Evolutionary conservation across 169 alveolate species (phyloP).

Genomic region (Plasmodium falciparum): DNA sequence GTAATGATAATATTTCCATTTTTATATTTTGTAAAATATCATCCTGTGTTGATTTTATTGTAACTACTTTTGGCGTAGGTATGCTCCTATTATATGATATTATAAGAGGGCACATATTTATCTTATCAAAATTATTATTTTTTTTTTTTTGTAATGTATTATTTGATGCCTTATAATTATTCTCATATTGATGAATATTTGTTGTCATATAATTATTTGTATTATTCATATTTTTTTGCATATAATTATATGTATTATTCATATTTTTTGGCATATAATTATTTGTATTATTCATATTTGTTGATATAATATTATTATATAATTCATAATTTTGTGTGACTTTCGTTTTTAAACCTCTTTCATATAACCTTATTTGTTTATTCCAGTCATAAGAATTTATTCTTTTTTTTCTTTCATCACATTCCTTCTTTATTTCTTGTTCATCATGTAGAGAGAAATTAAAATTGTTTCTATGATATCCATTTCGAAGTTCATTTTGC

Average conservation of each 20-base stretch:
- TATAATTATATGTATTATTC: background rate
- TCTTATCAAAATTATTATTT: too few species aligned
- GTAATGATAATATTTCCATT: slow-evolving; percentile 43
- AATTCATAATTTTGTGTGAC: slow-evolving; percentile 33
- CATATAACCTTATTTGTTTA: slow-evolving; percentile 29
- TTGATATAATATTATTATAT: background rate
- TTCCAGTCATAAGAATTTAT: slow-evolving; percentile 7
- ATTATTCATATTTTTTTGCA: background rate
- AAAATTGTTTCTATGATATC: slow-evolving; percentile 39
- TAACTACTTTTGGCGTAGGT: slow-evolving; percentile 31
- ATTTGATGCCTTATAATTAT: too few species aligned
- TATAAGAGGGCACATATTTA: too few species aligned
- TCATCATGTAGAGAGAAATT: slow-evolving; percentile 27
- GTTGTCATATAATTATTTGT: background rate
- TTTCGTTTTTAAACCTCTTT: slow-evolving; percentile 38
- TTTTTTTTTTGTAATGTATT: too few species aligned
- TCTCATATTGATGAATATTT: too few species aligned
- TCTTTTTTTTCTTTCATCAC: background rate
- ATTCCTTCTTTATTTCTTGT: background rate
- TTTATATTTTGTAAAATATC: slow-evolving; percentile 26
- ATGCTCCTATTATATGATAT: too few species aligned
- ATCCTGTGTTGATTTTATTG: slow-evolving; percentile 16
- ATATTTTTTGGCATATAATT: too few species aligned
- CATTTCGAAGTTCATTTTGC: slow-evolving; percentile 45
- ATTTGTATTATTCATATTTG: background rate